These are phyloP conservation scores for Cercospora berteroae DNA, from an alignment of 2,329 filamentous ascomycete species.

Conservation along the genomic window DNA sequence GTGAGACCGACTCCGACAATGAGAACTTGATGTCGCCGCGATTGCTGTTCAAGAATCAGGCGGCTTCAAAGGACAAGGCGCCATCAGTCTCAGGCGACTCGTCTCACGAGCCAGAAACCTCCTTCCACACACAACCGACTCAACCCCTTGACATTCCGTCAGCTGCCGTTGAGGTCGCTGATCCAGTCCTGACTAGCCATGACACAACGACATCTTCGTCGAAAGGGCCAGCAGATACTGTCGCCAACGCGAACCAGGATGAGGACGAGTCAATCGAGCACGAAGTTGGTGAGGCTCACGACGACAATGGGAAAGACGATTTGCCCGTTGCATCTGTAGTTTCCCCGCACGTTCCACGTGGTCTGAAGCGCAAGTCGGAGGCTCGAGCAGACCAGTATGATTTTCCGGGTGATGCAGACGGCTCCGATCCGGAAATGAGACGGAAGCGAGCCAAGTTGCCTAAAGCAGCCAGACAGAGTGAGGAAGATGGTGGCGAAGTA, in stretches of 20 bases:
- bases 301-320: not conserved
- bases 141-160: not conserved
- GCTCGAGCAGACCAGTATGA: constrained; percentile 6
- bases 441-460: not conserved
- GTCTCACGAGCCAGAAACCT: not conserved
- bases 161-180: too few species aligned
- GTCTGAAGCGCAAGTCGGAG: constrained; percentile 7
- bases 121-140: not conserved
- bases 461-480: not conserved
- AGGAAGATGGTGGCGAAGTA: not conserved
- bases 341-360: not conserved
- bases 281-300: not conserved
- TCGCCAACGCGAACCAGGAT: too few species aligned
- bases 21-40: not conserved
- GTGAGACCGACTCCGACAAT: not conserved
- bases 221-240: too few species aligned
- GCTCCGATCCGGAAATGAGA: not conserved
- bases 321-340: not conserved
- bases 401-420: not conserved
- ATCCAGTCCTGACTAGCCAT: too few species aligned
- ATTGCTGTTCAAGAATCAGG: not conserved
- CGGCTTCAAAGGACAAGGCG: not conserved
- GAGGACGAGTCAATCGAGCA: too few species aligned
- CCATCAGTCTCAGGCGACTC: not conserved
- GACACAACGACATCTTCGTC: too few species aligned